phyloP scores from a whole-genome alignment of 345 rosid genomes.

The Excoecaria agallocha region DNA sequence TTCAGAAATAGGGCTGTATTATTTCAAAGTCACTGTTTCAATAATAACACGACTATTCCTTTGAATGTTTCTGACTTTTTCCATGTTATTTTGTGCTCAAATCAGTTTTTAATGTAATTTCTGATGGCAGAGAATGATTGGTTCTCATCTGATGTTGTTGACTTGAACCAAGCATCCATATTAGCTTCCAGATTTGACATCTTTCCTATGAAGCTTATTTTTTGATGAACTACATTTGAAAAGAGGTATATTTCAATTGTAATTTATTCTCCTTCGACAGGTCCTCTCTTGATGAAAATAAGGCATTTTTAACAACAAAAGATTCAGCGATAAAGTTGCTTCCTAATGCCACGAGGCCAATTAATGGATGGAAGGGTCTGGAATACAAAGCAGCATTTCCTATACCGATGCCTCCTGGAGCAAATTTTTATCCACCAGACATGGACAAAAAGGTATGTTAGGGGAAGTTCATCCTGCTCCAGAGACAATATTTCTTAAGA shows the following conservation, averaged over 20 bases:
- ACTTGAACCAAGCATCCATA: constrained; percentile 1
- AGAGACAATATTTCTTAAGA: not conserved
- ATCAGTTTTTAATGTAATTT: not conserved
- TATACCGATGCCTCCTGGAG: constrained; percentile 73
- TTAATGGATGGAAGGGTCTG: constrained; percentile 87
- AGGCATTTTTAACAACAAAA: constrained; percentile 78
- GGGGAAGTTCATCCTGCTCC: constrained; percentile 1
- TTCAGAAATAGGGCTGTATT: not conserved
- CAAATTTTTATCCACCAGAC: constrained; percentile 94
- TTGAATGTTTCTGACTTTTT: not conserved
- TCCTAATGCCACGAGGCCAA: constrained; percentile 60
- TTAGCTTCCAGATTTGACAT: not conserved
- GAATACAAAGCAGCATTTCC: constrained; percentile 87
- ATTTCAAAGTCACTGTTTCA: not conserved
- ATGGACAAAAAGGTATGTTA: constrained; percentile 77
- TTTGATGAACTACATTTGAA: not conserved
- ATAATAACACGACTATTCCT: not conserved
- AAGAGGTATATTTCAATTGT: constrained; percentile 2
- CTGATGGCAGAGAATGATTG: not conserved
- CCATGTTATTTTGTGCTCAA: not conserved
- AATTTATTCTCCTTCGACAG: constrained; percentile 39
- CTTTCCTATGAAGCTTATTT: not conserved
- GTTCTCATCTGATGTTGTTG: not conserved
- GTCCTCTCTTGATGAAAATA: constrained; percentile 90
- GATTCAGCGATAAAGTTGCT: constrained; percentile 78